phyloP scores from a whole-genome alignment of 306 rosid genomes.

The Cucumis sativus region DNA sequence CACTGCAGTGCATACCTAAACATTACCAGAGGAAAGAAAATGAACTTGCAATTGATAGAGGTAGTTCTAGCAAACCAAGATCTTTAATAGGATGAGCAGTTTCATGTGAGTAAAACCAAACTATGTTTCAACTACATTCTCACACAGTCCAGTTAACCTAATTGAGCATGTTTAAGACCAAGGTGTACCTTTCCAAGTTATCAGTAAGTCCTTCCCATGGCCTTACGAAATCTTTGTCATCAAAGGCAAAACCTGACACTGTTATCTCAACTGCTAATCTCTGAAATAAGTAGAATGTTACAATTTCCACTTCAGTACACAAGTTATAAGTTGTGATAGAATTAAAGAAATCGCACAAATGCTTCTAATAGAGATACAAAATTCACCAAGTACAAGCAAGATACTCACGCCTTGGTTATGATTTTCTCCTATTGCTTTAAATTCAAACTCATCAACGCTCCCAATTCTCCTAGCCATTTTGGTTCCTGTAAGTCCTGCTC shows the following conservation, averaged over 20 bases:
- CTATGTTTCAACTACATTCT: not conserved
- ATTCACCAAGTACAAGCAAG: not conserved
- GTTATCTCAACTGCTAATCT: conserved; percentile 69
- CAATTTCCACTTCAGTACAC: not conserved
- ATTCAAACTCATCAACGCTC: conserved; percentile 37
- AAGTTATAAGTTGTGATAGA: not conserved
- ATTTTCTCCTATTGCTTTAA: conserved; percentile 37
- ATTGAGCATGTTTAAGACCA: conserved; percentile 8
- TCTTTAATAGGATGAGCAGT: not conserved
- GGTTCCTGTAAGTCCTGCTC: conserved; percentile 53
- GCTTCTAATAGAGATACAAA: not conserved
- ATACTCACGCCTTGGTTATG: conserved; percentile 44
- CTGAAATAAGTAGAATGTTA: conserved; percentile 29
- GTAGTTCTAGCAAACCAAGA: not conserved
- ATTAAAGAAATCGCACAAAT: not conserved
- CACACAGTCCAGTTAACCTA: not conserved
- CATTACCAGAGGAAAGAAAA: conserved; percentile 16
- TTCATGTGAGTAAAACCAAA: not conserved
- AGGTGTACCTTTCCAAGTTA: conserved; percentile 59
- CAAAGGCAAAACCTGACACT: conserved; percentile 72
- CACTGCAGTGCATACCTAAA: conserved; percentile 38
- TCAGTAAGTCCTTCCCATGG: conserved; percentile 67
- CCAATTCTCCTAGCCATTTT: conserved; percentile 56
- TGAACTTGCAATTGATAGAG: not conserved
- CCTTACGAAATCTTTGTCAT: conserved; percentile 56